Evolutionary conservation across 495 filamentous ascomycete species (phyloP).

Genomic region (Hyphodiscus hymeniophilus): DNA sequence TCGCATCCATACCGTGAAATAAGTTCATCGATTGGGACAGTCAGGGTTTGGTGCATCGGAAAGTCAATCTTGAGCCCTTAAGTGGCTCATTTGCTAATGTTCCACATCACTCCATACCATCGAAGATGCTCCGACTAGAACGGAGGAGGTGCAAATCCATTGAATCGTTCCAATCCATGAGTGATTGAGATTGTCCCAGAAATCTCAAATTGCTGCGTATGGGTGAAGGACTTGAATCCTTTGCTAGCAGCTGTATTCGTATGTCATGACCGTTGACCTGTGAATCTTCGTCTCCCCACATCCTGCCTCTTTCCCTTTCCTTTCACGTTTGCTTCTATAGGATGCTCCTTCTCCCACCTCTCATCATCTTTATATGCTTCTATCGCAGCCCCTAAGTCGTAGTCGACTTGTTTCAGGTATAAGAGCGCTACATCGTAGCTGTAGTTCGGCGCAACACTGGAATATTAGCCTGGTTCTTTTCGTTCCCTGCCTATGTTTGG

Average conservation of each 20-base stretch:
- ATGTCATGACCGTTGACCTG: constrained; percentile 16
- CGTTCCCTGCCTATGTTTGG: no score
- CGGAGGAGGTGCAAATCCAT: no score
- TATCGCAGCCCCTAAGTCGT: constrained; percentile 54
- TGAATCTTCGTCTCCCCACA: constrained; percentile 23
- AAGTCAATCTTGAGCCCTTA: no score
- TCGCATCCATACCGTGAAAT: no score
- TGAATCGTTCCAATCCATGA: constrained; percentile 16
- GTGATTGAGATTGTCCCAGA: background rate
- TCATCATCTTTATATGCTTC: constrained; percentile 57
- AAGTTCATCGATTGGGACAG: no score
- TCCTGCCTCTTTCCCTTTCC: constrained; percentile 26
- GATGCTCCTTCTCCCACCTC: constrained; percentile 62
- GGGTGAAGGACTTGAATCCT: no score
- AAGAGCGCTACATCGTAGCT: constrained; percentile 63
- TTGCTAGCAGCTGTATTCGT: no score
- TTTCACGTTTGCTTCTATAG: constrained; percentile 35
- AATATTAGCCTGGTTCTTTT: constrained; percentile 11
- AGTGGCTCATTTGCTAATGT: no score
- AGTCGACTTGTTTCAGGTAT: constrained; percentile 58
- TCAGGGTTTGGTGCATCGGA: no score
- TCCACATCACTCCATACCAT: no score
- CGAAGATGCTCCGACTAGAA: no score
- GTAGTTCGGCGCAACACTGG: constrained; percentile 19
- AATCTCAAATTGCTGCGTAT: background rate